Evolutionary conservation across 768 basidiomycete species (phyloP).

Genomic region (Lactifluus piperatus): DNA sequence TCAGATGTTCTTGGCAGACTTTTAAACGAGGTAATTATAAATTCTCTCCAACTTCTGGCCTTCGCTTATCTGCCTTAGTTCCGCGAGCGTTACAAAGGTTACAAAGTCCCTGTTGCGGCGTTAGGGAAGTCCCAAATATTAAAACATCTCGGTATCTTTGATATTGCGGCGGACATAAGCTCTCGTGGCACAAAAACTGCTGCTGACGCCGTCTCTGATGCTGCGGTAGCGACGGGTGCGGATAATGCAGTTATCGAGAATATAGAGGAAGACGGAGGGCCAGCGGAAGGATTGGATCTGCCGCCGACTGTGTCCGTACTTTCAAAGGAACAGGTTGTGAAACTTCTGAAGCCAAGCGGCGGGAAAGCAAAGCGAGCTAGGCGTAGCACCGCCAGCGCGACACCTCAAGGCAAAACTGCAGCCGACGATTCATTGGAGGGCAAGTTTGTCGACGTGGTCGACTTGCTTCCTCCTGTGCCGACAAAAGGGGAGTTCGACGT

Average conservation of each 20-base stretch:
- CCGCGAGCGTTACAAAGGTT: constrained; percentile 35
- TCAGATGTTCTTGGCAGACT: constrained; percentile 74
- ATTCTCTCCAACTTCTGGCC: background rate
- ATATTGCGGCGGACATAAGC: constrained; percentile 33
- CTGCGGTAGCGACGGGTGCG: background rate
- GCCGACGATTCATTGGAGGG: constrained; percentile 23
- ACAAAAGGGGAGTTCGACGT: constrained; percentile 83
- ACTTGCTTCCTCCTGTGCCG: constrained; percentile 75
- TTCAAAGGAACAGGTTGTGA: constrained; percentile 23
- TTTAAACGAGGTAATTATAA: constrained; percentile 56
- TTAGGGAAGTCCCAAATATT: constrained; percentile 30
- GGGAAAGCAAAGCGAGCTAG: background rate
- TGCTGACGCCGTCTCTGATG: constrained; percentile 14
- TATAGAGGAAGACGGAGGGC: constrained; percentile 20
- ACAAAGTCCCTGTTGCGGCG: constrained; percentile 50
- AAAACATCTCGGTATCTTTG: constrained; percentile 27
- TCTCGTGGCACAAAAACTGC: constrained; percentile 21
- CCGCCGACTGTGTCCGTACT: constrained; percentile 22
- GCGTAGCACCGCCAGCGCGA: background rate
- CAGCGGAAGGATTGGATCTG: constrained; percentile 22
- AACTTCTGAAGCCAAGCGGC: background rate
- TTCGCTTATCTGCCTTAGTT: constrained; percentile 10
- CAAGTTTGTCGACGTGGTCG: constrained; percentile 67
- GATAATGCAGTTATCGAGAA: background rate
- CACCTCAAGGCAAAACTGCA: background rate